phyloP scores from a whole-genome alignment of 176 grass and related monocot species.

The Oryza officinalis region DNA sequence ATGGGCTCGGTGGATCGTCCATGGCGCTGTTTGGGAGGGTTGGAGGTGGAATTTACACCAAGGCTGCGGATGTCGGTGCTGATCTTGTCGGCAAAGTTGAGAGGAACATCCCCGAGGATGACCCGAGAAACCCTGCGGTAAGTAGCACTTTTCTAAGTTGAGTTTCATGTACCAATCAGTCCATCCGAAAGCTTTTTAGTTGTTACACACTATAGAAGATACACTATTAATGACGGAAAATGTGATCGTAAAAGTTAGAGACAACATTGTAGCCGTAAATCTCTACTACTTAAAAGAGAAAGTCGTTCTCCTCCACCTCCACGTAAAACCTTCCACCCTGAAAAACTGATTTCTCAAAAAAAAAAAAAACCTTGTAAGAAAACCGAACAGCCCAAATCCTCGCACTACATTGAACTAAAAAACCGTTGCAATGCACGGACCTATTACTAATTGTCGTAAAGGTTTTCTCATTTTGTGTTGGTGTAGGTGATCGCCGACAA shows the following conservation, averaged over 20 bases:
- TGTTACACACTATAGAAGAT: too few species aligned
- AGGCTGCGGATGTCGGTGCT: conserved; percentile 82
- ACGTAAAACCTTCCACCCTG: too few species aligned
- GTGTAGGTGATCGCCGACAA: conserved; percentile 82
- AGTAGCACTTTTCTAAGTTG: background rate
- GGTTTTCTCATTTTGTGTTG: background rate
- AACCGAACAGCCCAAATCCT: too few species aligned
- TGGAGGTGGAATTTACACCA: conserved; percentile 90
- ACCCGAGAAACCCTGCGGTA: conserved; percentile 81
- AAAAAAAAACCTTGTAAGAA: too few species aligned
- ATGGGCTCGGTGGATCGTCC: conserved; percentile 79
- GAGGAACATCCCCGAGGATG: conserved; percentile 75
- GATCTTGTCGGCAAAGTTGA: conserved; percentile 91
- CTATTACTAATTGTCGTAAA: background rate
- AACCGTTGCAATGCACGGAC: too few species aligned
- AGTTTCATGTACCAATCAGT: background rate
- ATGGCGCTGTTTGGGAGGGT: conserved; percentile 86
- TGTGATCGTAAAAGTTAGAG: too few species aligned
- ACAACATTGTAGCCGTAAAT: too few species aligned
- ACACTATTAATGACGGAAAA: too few species aligned
- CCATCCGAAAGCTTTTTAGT: background rate
- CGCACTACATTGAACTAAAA: too few species aligned
- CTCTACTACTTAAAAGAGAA: too few species aligned
- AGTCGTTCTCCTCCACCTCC: too few species aligned
- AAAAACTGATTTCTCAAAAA: too few species aligned